These are phyloP conservation scores for Apiotrichum brassicae DNA, from an alignment of 1,284 basidiomycete genomes.

Conservation along the genomic window DNA sequence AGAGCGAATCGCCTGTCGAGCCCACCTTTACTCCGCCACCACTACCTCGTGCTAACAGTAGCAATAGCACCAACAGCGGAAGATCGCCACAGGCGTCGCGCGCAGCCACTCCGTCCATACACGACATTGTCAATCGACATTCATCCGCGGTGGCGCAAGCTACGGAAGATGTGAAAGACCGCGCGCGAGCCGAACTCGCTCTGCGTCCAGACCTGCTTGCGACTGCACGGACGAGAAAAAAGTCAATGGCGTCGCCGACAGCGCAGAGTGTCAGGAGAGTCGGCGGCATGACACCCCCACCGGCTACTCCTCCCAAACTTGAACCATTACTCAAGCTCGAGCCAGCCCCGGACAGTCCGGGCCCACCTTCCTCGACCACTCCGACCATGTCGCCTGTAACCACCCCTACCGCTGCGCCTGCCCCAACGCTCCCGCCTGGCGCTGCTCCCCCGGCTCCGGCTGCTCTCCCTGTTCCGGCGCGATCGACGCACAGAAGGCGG, in stretches of 20 bases:
- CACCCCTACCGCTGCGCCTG: background rate
- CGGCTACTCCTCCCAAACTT: background rate
- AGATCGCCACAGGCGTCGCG: background rate
- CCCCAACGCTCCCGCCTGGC: background rate
- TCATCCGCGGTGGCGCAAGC: conserved; percentile 27
- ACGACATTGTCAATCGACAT: conserved; percentile 48
- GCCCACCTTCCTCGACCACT: background rate
- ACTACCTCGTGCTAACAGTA: too few relatives aligned
- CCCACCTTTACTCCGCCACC: too few relatives aligned
- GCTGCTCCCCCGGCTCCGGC: background rate
- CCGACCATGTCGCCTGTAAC: too few relatives aligned
- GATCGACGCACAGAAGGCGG: conserved; percentile 7
- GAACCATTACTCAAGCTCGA: background rate
- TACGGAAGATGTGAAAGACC: conserved; percentile 19
- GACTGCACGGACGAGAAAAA: background rate
- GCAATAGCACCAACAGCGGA: background rate
- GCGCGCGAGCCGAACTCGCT: conserved; percentile 19
- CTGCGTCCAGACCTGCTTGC: conserved; percentile 1
- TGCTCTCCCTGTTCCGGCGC: background rate
- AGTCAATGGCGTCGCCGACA: background rate
- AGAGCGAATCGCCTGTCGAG: background rate
- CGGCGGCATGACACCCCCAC: background rate
- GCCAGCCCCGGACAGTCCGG: background rate
- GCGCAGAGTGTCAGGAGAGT: background rate
- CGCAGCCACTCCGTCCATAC: conserved; percentile 28